Conservation (phyloP, 495 filamentous ascomycete genomes). For the Neurospora sp. region DNA sequence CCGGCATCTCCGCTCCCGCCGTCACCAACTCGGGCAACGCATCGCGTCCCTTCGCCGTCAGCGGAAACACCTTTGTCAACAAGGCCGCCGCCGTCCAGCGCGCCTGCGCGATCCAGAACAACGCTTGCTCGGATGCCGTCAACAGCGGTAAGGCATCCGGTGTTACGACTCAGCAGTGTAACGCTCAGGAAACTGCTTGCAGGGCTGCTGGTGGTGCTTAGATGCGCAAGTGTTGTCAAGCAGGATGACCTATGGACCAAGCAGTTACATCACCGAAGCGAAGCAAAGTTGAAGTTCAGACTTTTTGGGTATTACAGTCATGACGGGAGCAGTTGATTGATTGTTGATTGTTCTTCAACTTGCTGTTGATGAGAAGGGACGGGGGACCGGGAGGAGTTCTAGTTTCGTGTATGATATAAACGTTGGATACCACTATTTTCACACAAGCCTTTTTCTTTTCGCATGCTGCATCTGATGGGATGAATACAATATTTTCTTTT, state of each 20-base stretch:
- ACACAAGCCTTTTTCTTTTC: background rate
- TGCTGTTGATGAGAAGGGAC: background rate
- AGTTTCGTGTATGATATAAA: background rate
- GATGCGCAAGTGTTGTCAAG: background rate
- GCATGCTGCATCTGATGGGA: background rate
- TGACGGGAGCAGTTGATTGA: background rate
- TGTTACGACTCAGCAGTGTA: slow-evolving; percentile 31
- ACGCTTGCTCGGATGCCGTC: slow-evolving; percentile 37
- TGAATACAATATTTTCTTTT: background rate
- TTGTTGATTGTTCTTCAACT: background rate
- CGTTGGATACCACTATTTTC: background rate
- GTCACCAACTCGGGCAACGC: slow-evolving; percentile 30
- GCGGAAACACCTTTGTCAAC: slow-evolving; percentile 40
- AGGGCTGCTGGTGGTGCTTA: slow-evolving; percentile 13
- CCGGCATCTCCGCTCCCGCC: slow-evolving; percentile 24
- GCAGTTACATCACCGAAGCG: background rate
- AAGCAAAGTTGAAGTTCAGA: background rate
- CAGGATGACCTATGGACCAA: background rate
- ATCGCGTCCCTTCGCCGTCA: slow-evolving; percentile 38
- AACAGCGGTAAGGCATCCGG: slow-evolving; percentile 25
- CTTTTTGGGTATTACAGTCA: background rate
- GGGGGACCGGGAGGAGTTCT: background rate
- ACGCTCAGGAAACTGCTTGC: slow-evolving; percentile 29
- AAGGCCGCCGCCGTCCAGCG: slow-evolving; percentile 31
- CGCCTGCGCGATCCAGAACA: slow-evolving; percentile 39